Base-by-base conservation (phyloP, 176 grass and related monocot genomes). In the Themeda triandra region DNA sequence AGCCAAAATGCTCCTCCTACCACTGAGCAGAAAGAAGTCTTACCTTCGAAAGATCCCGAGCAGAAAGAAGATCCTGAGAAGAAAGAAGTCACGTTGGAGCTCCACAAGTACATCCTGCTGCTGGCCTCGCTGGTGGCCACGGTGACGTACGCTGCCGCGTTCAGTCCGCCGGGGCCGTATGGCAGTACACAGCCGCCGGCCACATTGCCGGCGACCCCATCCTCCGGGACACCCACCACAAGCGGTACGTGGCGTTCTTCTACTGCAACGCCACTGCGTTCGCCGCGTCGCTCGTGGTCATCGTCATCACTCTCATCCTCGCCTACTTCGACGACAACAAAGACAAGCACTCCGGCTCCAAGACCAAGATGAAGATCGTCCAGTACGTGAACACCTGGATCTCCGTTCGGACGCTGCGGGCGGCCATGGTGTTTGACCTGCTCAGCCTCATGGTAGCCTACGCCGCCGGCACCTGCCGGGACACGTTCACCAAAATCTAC, bases 261-360 rank as follows among this genome's bases (percentile, higher is more conserved):
- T 84, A 84, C 45, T 84, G 70, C 54, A 84, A 84, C 14, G 82
- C 82, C 29, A 65, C 74, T 13, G 69, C 82, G 18, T 84, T 63
- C 12, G n/a, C 60, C 24, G n/a, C 60, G 60, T 63, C 60, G 24
- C 24, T 63, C 60, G 60, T 64, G 13, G 62, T 64, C 62, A 64
- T 62, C 58, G 58, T 62, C 58, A 1, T 12, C 58, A 13, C 0
- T n/a, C 58, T 62, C 58, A 13, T 0, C 58, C 58, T 62, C 4
- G 58, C 3, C 58, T 62, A 4, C n/a, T 10, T 62, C 0, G 58
- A 62, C 27, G 60, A 63, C 58, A 3, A n/a, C n/a, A n/a, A n/a
- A n/a, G n/a, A n/a, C n/a, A n/a, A n/a, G n/a, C n/a, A n/a, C n/a
- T n/a, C n/a, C n/a, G n/a, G n/a, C n/a, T n/a, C n/a, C n/a, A n/a